phyloP scores from a whole-genome alignment of 2,329 filamentous ascomycete species.

The Monilinia polystroma region DNA sequence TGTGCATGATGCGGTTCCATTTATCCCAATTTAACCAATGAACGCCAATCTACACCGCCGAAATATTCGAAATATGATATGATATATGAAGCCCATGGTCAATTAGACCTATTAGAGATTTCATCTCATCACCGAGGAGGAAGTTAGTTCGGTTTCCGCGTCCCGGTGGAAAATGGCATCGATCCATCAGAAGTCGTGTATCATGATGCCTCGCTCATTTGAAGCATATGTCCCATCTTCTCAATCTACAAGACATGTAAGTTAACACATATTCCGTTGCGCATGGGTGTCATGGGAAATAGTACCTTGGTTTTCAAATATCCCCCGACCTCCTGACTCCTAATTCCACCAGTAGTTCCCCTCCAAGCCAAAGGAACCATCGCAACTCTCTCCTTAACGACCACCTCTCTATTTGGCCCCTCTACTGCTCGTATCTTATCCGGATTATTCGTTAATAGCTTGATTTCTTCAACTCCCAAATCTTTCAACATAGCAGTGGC shows the following conservation, averaged over 20 bases:
- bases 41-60: slow-evolving; percentile 1
- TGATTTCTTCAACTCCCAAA: slow-evolving; percentile 74
- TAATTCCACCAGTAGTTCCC: slow-evolving; percentile 72
- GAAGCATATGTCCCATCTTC: slow-evolving; percentile 82
- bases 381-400: slow-evolving; percentile 84
- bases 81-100: neutral
- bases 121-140: neutral
- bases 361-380: slow-evolving; percentile 97
- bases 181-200: neutral
- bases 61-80: neutral
- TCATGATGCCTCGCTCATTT: slow-evolving; percentile 45
- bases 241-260: slow-evolving; percentile 60
- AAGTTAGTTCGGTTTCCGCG: neutral
- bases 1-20: slow-evolving; percentile 11
- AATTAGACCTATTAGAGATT: neutral
- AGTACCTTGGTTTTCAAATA: slow-evolving; percentile 92
- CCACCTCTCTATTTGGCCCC: slow-evolving; percentile 82
- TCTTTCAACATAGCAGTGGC: slow-evolving; percentile 93
- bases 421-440: slow-evolving; percentile 96
- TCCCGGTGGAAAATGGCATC: neutral
- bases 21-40: neutral
- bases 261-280: neutral
- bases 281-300: slow-evolving; percentile 24
- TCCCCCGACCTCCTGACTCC: slow-evolving; percentile 84
- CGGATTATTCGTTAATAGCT: slow-evolving; percentile 92